Base-by-base conservation (phyloP, 371 early-diverging fungal species). In the Mucor piriformis region DNA sequence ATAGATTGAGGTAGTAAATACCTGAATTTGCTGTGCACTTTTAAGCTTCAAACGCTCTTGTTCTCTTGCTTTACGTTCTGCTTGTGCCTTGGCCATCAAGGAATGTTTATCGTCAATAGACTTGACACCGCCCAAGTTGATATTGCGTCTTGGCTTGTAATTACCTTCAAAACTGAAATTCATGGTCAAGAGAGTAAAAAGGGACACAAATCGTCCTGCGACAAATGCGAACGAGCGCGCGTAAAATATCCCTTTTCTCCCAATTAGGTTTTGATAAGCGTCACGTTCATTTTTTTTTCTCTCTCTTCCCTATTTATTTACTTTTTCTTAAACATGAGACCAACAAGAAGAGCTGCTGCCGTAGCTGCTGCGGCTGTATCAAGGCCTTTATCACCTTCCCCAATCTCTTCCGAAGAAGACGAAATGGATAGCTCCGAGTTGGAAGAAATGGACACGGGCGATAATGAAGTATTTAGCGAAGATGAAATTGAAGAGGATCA, bases 81-180 rank as follows among this genome's bases (percentile, higher is more conserved):
- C 81, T 65, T 92, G 92, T 0, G 91, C 88, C 61, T 87, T 86
- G 38, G 77, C 73, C 57, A 96, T 66, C 6, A 94, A 74, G 3
- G 80, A 77, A 29, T 81, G 77, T 50, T 87, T 90, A 63, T 88
- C 85, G 38, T 86, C 78, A 15, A 84, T 77, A 32, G 74, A 69
- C 23, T 75, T 82, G 18, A 76, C 77, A 1, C 94, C 93, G 29
- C 94, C 94, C 57, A 95, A 84, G 61, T 88, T 92, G 55, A 95
- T 94, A 50, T 83, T 81, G 15, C 89, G 80, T 53, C 80, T 83
- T 35, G 81, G 66, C 66, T 83, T 89, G 61, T 78, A 86, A 60
- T 88, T 87, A 29, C 92, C 92, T 69, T 90, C 90, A 64, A 92
- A 92, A 43, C 64, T 79, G 59, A 82, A 85, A 40, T 75, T 77